phyloP scores from a whole-genome alignment of 441 rosid genomes.

The Populus hybrid region DNA sequence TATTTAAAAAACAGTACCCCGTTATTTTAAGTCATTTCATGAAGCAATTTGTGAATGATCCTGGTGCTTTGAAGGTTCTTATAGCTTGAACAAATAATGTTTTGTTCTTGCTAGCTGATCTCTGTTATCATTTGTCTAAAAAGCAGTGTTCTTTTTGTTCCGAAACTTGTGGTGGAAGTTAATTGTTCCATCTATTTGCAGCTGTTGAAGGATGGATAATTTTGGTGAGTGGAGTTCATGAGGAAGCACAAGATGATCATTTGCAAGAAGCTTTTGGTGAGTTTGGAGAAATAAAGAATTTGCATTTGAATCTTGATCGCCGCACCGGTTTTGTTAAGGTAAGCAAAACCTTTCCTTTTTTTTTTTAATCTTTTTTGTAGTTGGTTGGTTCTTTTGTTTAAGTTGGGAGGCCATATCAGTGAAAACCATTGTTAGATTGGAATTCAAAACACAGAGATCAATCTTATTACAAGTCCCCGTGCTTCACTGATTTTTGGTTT shows the following conservation, averaged over 20 bases:
- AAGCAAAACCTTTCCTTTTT: conserved; percentile 11
- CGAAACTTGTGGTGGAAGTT: not conserved
- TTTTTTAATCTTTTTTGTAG: not conserved
- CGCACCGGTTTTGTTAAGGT: conserved; percentile 98
- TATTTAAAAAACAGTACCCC: not conserved
- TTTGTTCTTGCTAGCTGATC: not conserved
- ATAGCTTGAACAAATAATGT: not conserved
- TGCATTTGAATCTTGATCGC: conserved; percentile 90
- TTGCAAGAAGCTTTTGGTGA: conserved; percentile 79
- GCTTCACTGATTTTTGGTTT: not conserved
- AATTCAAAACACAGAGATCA: not conserved
- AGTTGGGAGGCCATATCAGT: not conserved
- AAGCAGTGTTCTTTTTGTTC: not conserved
- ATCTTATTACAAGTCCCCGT: not conserved
- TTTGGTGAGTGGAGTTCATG: conserved; percentile 82
- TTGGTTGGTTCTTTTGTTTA: not conserved
- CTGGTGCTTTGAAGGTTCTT: not conserved
- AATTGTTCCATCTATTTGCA: conserved; percentile 25
- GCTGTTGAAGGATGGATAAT: conserved; percentile 98
- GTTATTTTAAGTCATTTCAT: not conserved
- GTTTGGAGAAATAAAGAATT: conserved; percentile 80
- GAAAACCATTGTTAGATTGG: not conserved
- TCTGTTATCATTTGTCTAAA: conserved; percentile 1
- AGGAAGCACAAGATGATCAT: conserved; percentile 97
- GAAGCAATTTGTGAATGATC: not conserved